Evolutionary conservation across 106 monocot species (phyloP).

Genomic region (Vanilla planifolia): DNA sequence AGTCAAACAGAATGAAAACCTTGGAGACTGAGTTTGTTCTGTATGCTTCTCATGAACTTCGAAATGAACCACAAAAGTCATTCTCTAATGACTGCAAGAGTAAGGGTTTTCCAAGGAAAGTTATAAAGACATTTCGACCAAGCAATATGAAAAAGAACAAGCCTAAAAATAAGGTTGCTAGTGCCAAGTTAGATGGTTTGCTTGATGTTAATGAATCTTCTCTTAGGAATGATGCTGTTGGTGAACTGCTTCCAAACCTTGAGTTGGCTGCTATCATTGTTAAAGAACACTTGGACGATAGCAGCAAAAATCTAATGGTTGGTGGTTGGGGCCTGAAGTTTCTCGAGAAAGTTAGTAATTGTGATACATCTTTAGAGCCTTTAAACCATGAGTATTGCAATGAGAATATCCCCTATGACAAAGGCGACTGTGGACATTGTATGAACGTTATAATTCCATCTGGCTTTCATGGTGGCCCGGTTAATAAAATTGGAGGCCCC

Average conservation of each 20-base stretch:
- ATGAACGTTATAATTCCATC: conserved; percentile 50
- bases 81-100: conserved; percentile 15
- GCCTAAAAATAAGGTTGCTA: conserved; percentile 9
- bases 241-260: conserved; percentile 28
- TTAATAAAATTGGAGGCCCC: conserved; percentile 21
- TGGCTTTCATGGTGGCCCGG: conserved; percentile 60
- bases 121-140: conserved; percentile 29
- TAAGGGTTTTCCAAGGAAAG: conserved; percentile 37
- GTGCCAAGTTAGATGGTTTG: conserved; percentile 11
- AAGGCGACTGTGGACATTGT: conserved; percentile 7
- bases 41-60: conserved; percentile 23
- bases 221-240: background rate
- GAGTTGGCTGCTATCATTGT: conserved; percentile 68
- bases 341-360: conserved; percentile 31
- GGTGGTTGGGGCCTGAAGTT: conserved; percentile 97
- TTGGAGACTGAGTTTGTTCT: conserved; percentile 74
- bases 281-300: conserved; percentile 23
- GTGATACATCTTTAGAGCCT: conserved; percentile 7
- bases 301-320: conserved; percentile 13
- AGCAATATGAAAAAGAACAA: conserved; percentile 22
- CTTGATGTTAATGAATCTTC: conserved; percentile 14
- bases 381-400: background rate
- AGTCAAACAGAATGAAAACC: conserved; percentile 19
- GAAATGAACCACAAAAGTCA: conserved; percentile 22
- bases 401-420: conserved; percentile 1